Conservation (phyloP, 1,139 yeast species). For the Pichia sp. region DNA sequence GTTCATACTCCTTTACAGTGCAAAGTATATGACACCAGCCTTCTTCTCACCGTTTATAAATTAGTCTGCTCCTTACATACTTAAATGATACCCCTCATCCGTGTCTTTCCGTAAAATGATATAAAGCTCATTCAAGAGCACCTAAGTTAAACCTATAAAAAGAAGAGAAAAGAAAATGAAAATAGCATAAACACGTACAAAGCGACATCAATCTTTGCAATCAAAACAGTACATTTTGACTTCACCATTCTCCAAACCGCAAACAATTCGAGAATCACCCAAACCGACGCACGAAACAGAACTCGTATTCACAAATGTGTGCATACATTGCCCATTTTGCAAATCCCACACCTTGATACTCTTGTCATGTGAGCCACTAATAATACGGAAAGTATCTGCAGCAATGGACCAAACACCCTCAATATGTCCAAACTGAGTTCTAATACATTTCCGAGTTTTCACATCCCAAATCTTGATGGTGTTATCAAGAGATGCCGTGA, state of each 20-base stretch:
- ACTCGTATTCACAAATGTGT: conserved; percentile 73
- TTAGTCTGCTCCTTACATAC: not conserved
- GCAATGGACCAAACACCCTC: conserved; percentile 98
- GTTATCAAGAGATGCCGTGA: conserved; percentile 86
- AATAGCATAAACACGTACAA: conserved; percentile 1
- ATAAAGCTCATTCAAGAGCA: too few relatives aligned
- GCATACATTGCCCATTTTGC: conserved; percentile 89
- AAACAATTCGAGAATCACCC: conserved; percentile 83
- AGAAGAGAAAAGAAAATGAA: not conserved
- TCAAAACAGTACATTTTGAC: conserved; percentile 82
- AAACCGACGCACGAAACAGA: conserved; percentile 85
- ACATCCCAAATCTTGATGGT: conserved; percentile 94
- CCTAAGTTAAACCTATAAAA: not conserved
- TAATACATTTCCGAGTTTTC: conserved; percentile 72
- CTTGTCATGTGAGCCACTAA: conserved; percentile 91
- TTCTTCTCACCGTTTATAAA: not conserved
- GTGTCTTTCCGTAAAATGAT: too few relatives aligned
- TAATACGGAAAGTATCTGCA: conserved; percentile 89
- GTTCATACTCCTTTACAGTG: conserved; percentile 53
- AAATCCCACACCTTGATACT: conserved; percentile 92
- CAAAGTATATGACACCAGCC: conserved; percentile 17
- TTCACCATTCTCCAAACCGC: conserved; percentile 82
- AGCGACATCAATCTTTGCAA: conserved; percentile 14
- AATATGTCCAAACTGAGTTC: conserved; percentile 95
- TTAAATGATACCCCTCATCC: not conserved